These are phyloP conservation scores for Capronia americana DNA, from an alignment of 2,329 filamentous ascomycete genomes.

Conservation along the genomic window DNA sequence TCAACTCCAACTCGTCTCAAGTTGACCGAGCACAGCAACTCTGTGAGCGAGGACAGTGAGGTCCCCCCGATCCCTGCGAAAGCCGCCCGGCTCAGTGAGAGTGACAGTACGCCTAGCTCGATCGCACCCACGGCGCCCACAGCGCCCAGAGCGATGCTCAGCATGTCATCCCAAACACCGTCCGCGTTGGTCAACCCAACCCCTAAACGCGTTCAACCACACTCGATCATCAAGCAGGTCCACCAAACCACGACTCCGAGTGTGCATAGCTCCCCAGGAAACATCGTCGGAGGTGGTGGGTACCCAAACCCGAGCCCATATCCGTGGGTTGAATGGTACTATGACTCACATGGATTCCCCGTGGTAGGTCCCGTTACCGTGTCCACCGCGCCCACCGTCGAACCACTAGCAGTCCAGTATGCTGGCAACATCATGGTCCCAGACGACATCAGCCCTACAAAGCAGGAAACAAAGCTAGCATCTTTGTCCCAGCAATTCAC, in stretches of 20 bases:
- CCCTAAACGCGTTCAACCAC: conserved; percentile 23
- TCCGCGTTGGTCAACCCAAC: conserved; percentile 26
- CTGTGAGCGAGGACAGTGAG: conserved; percentile 7
- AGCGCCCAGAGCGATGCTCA: conserved; percentile 29
- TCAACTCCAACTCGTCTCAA: conserved; percentile 22
- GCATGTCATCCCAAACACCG: conserved; percentile 3
- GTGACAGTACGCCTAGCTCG: conserved; percentile 3
- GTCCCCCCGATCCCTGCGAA: conserved; percentile 19
- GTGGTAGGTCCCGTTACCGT: conserved; percentile 21
- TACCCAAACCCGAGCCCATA: conserved; percentile 11
- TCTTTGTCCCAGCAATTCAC: conserved; percentile 23
- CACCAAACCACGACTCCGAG: conserved; percentile 19
- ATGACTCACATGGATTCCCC: conserved; percentile 28
- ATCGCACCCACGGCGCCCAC: conserved; percentile 22
- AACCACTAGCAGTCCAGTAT: conserved; percentile 8
- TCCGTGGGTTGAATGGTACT: conserved; percentile 8
- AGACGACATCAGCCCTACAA: conserved; percentile 38
- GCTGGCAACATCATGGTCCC: conserved; percentile 29
- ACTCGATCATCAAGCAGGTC: conserved; percentile 28
- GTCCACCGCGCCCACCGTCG: conserved; percentile 1
- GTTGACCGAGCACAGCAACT: conserved; percentile 3
- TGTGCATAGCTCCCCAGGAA: conserved; percentile 27
- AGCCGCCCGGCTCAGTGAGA: conserved; percentile 1
- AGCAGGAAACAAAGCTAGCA: conserved; percentile 38
- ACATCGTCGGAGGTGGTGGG: conserved; percentile 20